Base-by-base conservation (phyloP, 2,329 filamentous ascomycete genomes). In the Alternaria longipes region DNA sequence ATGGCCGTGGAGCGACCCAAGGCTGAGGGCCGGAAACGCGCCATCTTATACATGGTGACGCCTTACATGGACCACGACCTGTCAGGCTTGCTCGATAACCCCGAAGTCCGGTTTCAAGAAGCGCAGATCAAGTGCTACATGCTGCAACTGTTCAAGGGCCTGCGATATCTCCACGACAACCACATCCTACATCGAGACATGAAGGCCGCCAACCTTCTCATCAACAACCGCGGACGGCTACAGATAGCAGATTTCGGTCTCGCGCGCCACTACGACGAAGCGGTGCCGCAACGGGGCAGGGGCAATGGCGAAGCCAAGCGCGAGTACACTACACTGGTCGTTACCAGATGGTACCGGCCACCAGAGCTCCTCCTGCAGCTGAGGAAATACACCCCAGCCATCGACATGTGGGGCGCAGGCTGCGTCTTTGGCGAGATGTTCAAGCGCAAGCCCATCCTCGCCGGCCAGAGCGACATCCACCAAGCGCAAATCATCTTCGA, bases 351-450 rank as follows among this genome's bases (percentile, higher is more conserved):
- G 95, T 99, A 99, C 78, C 86, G 95, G 24, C 95, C 95, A 34
- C 95, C 95, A 0, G 95, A 99, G 84, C 84, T 99, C 40, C 84
- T 99, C 32, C 85, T 99, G 50, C 91, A 94, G 66, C 84, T 99
- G 32, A 90, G 93, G 71, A 89, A 89, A 67, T 99, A 99, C 80
- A 99, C 95, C n/a, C 93, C 94, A 14, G 94, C 95, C 9, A 97
- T 99, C 72, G 95, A 99, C 79, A 89, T 99, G 81, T 99, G 95
- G 95, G 95, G 95, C 70, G 94, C 97, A 69, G 95, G 94, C n/a
- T 99, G 95, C 75, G 93, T 99, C 3, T 97, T 99, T 80, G 95
- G 93, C 53, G 95, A 99, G 78, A 99, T 99, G 94, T 90, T 97
- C 66, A 89, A 93, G 70, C 90, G 93, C 38, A 97, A 94, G 77